Evolutionary conservation across 768 basidiomycete species (phyloP), one percentile per base, ranked within the genome.

Genomic region (Collybia sp.): DNA sequence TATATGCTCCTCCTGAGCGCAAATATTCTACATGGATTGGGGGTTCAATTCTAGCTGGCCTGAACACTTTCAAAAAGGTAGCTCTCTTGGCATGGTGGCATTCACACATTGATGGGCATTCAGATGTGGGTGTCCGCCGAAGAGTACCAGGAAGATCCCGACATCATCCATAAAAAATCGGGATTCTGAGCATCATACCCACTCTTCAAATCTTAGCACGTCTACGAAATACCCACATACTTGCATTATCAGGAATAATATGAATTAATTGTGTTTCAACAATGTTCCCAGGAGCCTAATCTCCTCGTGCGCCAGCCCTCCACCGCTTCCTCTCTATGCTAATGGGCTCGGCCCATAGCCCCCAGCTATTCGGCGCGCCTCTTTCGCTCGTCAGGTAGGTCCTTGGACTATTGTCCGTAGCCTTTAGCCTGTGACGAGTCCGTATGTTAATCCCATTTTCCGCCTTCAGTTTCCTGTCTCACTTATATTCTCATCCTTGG

Each of bases 71-170:
- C 78, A 97, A 95, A 71, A 96, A 96, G 85, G 93, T 88, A 46
- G 45, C 60, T 54, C 44, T 38, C 49, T 18, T 38, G 6, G 18
- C 30, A n/a, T n/a, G n/a, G 19, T 40, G 19, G 19, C 18, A 44
- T 45, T 53, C 47, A 41, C 48, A 48, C 46, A 45, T 40, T 35
- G 44, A 53, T 42, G 40, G 25, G 25, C 44, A 32, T 46, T 13
- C 47, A 96, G 93, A 98, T 99, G 95, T 99, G 96, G 95, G 92
- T 99, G 42, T 94, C 93, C 39, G 93, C 94, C 33, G 95, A 99
- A 67, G 96, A 98, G 68, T 98, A 97, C 62, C 93, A 96, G 67
- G 95, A 99, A 66, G 95, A 98, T 68, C 94, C 95, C 45, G 94
- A 98, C 59, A 89, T 97, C 58, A 98, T 97, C 59, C 94, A 96